Conservation (phyloP, 495 filamentous ascomycete species). For the Lepidopterella palustris region DNA sequence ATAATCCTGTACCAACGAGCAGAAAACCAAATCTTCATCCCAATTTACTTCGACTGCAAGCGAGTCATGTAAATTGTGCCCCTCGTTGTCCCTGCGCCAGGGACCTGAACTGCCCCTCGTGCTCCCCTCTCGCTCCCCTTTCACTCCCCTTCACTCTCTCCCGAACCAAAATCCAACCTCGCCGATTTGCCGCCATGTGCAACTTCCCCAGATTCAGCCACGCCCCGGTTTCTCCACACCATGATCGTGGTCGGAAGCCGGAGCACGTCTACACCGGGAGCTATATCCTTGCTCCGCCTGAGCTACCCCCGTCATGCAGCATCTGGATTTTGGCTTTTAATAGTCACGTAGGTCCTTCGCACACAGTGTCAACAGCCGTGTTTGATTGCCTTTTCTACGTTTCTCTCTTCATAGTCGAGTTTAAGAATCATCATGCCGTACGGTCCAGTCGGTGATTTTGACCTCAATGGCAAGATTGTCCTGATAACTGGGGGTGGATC, state of each 20-base stretch:
- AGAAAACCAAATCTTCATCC: too few species aligned
- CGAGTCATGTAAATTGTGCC: neutral
- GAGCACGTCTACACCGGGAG: neutral
- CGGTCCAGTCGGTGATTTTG: constrained; percentile 16
- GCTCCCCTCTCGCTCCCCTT: too few species aligned
- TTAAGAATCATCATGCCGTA: neutral
- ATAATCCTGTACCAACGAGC: too few species aligned
- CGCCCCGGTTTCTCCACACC: neutral
- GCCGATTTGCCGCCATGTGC: neutral
- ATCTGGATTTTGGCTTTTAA: neutral
- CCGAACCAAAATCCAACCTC: neutral
- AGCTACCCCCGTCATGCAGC: too few species aligned
- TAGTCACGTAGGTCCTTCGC: neutral
- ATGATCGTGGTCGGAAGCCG: neutral
- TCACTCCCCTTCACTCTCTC: too few species aligned
- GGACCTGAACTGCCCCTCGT: too few species aligned
- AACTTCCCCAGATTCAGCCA: neutral
- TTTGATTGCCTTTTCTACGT: too few species aligned
- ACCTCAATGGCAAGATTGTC: constrained; percentile 23
- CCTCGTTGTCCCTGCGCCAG: neutral
- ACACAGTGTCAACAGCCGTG: too few species aligned
- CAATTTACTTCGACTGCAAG: too few species aligned
- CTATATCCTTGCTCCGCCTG: neutral
- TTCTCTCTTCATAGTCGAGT: neutral
- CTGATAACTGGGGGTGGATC: constrained; percentile 23